These are phyloP conservation scores for Teratosphaeria epicoccoides DNA, from an alignment of 2,329 filamentous ascomycete genomes.

Conservation along the genomic window DNA sequence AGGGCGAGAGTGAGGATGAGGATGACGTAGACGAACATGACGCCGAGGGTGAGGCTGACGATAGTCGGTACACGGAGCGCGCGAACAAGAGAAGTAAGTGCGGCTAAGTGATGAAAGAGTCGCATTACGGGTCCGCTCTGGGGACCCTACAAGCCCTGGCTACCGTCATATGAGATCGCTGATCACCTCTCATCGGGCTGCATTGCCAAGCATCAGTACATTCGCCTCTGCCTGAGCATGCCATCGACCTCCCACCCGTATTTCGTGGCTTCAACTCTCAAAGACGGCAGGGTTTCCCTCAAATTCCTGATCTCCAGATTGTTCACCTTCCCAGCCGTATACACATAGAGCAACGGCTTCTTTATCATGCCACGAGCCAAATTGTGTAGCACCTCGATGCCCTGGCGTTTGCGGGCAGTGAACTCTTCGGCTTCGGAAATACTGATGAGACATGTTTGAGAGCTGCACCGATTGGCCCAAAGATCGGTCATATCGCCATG, in stretches of 20 bases:
- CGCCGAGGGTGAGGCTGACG: too few relatives aligned
- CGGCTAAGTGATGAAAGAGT: too few relatives aligned
- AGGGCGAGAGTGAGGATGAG: neutral
- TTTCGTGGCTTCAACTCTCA: slow-evolving; percentile 10
- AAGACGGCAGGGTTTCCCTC: slow-evolving; percentile 2
- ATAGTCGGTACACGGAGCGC: neutral
- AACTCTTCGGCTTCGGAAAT: slow-evolving; percentile 8
- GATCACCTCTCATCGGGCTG: too few relatives aligned
- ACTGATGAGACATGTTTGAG: slow-evolving; percentile 5
- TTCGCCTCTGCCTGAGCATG: neutral
- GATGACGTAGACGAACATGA: neutral
- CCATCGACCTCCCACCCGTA: slow-evolving; percentile 13
- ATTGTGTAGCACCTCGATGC: slow-evolving; percentile 6
- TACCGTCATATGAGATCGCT: too few relatives aligned
- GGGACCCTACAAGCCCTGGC: too few relatives aligned
- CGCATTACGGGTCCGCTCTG: too few relatives aligned
- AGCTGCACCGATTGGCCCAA: slow-evolving; percentile 9
- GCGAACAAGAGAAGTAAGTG: too few relatives aligned
- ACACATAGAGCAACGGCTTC: slow-evolving; percentile 4
- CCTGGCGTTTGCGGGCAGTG: slow-evolving; percentile 8
- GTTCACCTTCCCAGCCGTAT: slow-evolving; percentile 3
- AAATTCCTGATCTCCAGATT: slow-evolving; percentile 8
- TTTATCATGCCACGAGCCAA: slow-evolving; percentile 3
- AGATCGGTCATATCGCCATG: slow-evolving; percentile 8
- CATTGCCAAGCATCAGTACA: too few relatives aligned